Conservation (phyloP, 2,329 filamentous ascomycete genomes). For the Colletotrichum sp. region DNA sequence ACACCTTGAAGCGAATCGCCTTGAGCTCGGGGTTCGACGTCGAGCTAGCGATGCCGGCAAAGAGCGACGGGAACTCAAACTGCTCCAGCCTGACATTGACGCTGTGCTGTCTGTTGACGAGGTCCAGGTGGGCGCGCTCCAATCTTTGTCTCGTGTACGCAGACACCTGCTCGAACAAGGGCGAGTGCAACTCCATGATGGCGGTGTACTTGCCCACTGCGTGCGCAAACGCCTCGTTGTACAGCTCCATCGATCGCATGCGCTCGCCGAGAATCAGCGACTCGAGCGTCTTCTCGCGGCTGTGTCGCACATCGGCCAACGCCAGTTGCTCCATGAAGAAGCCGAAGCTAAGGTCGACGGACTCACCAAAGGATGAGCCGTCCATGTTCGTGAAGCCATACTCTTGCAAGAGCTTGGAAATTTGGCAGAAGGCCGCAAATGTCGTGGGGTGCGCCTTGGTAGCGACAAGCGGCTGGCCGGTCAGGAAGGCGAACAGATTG, state of each 20-base stretch:
- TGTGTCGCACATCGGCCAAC: conserved; percentile 80
- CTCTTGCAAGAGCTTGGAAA: conserved; percentile 58
- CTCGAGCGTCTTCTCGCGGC: conserved; percentile 88
- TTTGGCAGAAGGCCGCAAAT: conserved; percentile 59
- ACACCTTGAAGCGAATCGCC: conserved; percentile 80
- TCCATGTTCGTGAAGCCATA: conserved; percentile 63
- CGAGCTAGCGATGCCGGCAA: conserved; percentile 85
- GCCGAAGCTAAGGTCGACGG: conserved; percentile 69
- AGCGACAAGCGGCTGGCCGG: conserved; percentile 65
- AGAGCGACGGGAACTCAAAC: conserved; percentile 91
- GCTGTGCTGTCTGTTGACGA: conserved; percentile 73
- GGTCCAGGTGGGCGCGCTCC: conserved; percentile 80
- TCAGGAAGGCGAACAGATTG: conserved; percentile 71
- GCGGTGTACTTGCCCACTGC: conserved; percentile 85
- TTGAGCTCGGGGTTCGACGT: conserved; percentile 79
- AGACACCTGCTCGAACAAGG: conserved; percentile 74
- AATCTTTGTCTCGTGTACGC: conserved; percentile 77
- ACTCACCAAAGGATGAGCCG: conserved; percentile 63
- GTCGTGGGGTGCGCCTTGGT: conserved; percentile 56
- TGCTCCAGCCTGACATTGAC: conserved; percentile 78
- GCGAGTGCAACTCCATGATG: conserved; percentile 68
- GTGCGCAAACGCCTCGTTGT: conserved; percentile 91
- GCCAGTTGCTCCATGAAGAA: conserved; percentile 79
- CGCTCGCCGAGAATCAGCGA: conserved; percentile 87
- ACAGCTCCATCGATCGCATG: conserved; percentile 82